Percentiles rank a stretch among this genome's conserved stretches.
Evolutionary conservation across 495 filamentous ascomycete species (phyloP).

Genomic region (Chaetomidium leptoderma): DNA sequence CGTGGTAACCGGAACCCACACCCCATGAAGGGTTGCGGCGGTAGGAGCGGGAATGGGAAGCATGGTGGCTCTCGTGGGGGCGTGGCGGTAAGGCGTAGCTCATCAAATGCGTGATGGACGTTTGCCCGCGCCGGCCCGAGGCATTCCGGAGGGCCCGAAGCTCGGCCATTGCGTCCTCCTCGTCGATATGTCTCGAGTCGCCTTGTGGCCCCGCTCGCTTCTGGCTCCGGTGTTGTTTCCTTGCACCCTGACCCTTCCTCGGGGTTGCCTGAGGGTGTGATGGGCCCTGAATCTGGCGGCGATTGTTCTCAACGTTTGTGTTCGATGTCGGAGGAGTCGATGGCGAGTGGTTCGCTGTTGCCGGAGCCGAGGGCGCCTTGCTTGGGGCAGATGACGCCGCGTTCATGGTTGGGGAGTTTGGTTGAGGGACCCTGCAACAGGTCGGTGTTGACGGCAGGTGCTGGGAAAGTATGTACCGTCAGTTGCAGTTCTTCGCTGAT

Average conservation of each 20-base stretch:
- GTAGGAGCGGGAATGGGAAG: conserved; percentile 46
- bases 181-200: conserved; percentile 35
- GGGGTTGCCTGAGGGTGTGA: conserved; percentile 50
- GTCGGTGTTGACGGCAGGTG: neutral
- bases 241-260: conserved; percentile 68
- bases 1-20: conserved; percentile 85
- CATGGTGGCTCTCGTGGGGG: conserved; percentile 53
- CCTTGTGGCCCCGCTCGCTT: conserved; percentile 38
- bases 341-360: conserved; percentile 25
- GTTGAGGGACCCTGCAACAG: neutral
- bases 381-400: conserved; percentile 40
- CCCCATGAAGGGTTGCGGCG: conserved; percentile 74
- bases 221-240: conserved; percentile 66
- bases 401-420: conserved; percentile 37
- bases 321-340: conserved; percentile 28
- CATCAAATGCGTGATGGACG: conserved; percentile 94
- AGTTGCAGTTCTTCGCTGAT: neutral
- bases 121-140: conserved; percentile 84
- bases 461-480: neutral
- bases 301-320: conserved; percentile 52
- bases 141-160: conserved; percentile 78
- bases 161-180: conserved; percentile 80
- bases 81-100: conserved; percentile 82
- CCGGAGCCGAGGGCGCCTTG: conserved; percentile 42
- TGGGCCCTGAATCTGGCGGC: conserved; percentile 56